These are phyloP conservation scores for Xylariales sp. DNA, from an alignment of 2,329 filamentous ascomycete genomes.

Conservation along the genomic window DNA sequence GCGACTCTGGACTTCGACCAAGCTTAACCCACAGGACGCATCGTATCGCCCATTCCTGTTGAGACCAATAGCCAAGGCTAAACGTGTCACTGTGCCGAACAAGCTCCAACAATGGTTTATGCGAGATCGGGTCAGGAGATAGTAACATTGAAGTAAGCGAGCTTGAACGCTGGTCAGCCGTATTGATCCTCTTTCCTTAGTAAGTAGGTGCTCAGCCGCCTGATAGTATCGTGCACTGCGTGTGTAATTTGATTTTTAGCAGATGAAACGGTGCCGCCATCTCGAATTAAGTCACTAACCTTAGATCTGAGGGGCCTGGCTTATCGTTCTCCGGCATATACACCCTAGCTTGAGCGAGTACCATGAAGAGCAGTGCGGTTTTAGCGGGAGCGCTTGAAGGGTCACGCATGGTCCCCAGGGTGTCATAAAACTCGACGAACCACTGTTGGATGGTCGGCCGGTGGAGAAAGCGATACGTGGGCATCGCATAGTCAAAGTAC, in stretches of 20 bases:
- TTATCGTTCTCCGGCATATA: slow-evolving; percentile 32
- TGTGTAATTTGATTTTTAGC: too few species aligned
- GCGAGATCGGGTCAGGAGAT: slow-evolving; percentile 37
- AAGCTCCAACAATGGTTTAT: slow-evolving; percentile 44
- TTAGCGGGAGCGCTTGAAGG: slow-evolving; percentile 32
- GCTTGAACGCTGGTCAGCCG: slow-evolving; percentile 24
- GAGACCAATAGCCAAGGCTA: slow-evolving; percentile 34
- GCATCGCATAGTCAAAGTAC: slow-evolving; percentile 39
- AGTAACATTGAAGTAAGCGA: slow-evolving; percentile 35
- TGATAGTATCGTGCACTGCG: slow-evolving; percentile 13
- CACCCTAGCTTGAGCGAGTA: slow-evolving; percentile 44
- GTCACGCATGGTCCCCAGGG: slow-evolving; percentile 32
- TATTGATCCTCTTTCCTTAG: slow-evolving; percentile 21
- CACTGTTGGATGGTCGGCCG: slow-evolving; percentile 33
- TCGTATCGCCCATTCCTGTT: slow-evolving; percentile 25
- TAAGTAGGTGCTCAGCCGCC: slow-evolving; percentile 18
- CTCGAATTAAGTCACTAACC: too few species aligned
- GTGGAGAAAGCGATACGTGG: slow-evolving; percentile 39
- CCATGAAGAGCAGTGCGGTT: slow-evolving; percentile 30
- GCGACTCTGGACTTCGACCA: slow-evolving; percentile 32
- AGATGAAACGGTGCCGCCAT: too few species aligned
- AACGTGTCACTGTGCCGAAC: slow-evolving; percentile 36
- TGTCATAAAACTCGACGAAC: slow-evolving; percentile 42
- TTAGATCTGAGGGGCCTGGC: too few species aligned
- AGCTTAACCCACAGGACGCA: slow-evolving; percentile 16